phyloP scores from a whole-genome alignment of 768 basidiomycete species.

The Leccinum uliginosum region DNA sequence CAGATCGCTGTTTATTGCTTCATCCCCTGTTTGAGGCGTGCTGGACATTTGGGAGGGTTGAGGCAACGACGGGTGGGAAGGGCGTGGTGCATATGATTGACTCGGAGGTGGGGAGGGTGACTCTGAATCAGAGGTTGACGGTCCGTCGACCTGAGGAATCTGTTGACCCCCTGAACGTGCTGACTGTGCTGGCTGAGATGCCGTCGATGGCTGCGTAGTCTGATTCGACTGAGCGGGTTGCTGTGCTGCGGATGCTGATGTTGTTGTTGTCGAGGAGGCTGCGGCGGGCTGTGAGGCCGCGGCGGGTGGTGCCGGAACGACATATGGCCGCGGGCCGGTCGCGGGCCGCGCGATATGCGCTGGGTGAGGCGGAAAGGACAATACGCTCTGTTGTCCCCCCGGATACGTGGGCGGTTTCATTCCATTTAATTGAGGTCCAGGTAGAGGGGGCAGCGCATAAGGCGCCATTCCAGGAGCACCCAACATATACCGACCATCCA shows the following conservation, averaged over 20 bases:
- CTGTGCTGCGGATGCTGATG: not conserved
- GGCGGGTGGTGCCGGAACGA: constrained; percentile 18
- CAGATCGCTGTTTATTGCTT: constrained; percentile 94
- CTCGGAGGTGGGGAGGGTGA: constrained; percentile 66
- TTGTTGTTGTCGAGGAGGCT: constrained; percentile 6
- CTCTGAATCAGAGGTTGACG: constrained; percentile 62
- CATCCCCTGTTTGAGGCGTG: constrained; percentile 47
- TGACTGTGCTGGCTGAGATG: constrained; percentile 16
- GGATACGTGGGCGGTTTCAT: constrained; percentile 48
- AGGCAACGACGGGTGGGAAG: constrained; percentile 74
- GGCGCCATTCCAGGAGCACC: constrained; percentile 37
- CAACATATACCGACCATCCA: constrained; percentile 66
- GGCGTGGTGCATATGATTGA: constrained; percentile 58
- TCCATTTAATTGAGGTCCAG: constrained; percentile 61
- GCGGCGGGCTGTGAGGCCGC: constrained; percentile 18
- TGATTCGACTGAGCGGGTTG: constrained; percentile 20
- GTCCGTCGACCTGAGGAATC: constrained; percentile 82
- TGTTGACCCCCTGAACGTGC: constrained; percentile 22
- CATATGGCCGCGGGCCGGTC: constrained; percentile 21
- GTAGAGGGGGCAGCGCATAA: constrained; percentile 57
- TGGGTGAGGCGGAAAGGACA: constrained; percentile 46
- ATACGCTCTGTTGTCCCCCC: constrained; percentile 54
- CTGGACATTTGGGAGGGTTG: constrained; percentile 45
- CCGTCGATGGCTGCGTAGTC: constrained; percentile 5
- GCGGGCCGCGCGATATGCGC: constrained; percentile 26